phyloP scores from a whole-genome alignment of 495 filamentous ascomycete species.

The Aspergillus ellipticus region DNA sequence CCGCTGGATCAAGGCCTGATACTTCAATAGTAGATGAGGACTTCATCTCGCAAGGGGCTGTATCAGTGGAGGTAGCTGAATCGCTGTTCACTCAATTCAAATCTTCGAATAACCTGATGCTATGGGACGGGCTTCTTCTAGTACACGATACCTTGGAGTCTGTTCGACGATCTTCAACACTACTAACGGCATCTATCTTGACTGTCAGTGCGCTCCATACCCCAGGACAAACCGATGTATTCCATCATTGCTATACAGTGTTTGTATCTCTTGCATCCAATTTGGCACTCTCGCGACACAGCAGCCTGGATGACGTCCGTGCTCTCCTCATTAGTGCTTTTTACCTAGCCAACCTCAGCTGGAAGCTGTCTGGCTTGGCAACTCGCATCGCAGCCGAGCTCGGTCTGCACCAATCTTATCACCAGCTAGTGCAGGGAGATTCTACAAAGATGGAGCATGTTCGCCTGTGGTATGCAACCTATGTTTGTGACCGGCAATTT shows the following conservation, averaged over 20 bases:
- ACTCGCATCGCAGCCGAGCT: conserved; percentile 36
- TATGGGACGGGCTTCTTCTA: conserved; percentile 32
- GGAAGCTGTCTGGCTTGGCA: conserved; percentile 34
- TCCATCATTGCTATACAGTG: conserved; percentile 31
- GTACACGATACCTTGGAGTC: conserved; percentile 19
- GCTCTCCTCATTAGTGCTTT: conserved; percentile 35
- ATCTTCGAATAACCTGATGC: conserved; percentile 30
- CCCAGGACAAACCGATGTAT: conserved; percentile 19
- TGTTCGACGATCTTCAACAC: conserved; percentile 28
- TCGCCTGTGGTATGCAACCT: conserved; percentile 29
- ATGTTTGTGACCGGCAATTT: conserved; percentile 26
- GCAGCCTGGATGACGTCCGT: conserved; percentile 32
- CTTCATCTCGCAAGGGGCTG: conserved; percentile 31
- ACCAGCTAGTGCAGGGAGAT: conserved; percentile 24
- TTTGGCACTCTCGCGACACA: conserved; percentile 29
- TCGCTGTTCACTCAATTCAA: conserved; percentile 27
- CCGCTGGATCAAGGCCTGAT: conserved; percentile 13
- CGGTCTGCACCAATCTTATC: conserved; percentile 30
- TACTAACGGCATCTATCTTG: conserved; percentile 31
- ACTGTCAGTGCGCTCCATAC: conserved; percentile 36
- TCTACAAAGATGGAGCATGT: conserved; percentile 13
- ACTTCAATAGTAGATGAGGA: conserved; percentile 24
- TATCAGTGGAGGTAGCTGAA: conserved; percentile 30
- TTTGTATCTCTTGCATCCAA: conserved; percentile 29
- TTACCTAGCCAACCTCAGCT: conserved; percentile 35